Conservation (phyloP, 2,329 filamentous ascomycete genomes). For the Apiospora rasikravindrae region DNA sequence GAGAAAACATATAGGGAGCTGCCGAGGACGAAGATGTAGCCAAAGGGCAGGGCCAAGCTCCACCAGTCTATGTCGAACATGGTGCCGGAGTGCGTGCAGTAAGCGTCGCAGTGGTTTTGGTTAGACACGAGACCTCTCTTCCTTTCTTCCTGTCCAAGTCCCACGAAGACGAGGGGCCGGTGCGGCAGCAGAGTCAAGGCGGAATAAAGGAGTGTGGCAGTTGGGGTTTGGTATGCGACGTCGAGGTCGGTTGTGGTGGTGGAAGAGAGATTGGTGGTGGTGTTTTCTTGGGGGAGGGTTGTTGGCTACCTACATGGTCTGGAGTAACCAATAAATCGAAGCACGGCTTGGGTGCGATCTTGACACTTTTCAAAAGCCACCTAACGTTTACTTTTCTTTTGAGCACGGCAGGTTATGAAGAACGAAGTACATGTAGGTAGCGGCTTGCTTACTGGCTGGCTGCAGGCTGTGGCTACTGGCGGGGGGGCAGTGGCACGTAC, state of each 20-base stretch:
- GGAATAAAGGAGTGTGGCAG: not conserved
- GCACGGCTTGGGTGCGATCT: constrained; percentile 21
- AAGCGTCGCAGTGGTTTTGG: not conserved
- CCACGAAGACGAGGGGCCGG: not conserved
- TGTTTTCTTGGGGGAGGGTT: not conserved
- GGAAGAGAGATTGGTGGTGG: not conserved
- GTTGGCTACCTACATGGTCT: not conserved
- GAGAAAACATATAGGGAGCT: constrained; percentile 93
- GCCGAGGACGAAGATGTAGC: constrained; percentile 86
- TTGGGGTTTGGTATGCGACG: not conserved
- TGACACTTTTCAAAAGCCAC: constrained; percentile 25
- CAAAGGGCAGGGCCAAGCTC: constrained; percentile 83
- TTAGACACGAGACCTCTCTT: no score
- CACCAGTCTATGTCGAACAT: constrained; percentile 73
- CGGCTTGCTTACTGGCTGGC: not conserved
- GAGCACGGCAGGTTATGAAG: not conserved
- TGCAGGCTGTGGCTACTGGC: no score
- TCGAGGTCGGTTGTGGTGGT: not conserved
- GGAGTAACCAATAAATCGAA: not conserved
- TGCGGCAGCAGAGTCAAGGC: no score
- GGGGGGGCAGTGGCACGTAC: no score
- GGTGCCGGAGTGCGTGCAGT: not conserved
- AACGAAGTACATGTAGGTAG: not conserved
- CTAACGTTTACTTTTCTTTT: not conserved
- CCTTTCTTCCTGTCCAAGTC: not conserved